phyloP scores from a whole-genome alignment of 495 filamentous ascomycete genomes.

The Lasiosphaeris hirsuta region DNA sequence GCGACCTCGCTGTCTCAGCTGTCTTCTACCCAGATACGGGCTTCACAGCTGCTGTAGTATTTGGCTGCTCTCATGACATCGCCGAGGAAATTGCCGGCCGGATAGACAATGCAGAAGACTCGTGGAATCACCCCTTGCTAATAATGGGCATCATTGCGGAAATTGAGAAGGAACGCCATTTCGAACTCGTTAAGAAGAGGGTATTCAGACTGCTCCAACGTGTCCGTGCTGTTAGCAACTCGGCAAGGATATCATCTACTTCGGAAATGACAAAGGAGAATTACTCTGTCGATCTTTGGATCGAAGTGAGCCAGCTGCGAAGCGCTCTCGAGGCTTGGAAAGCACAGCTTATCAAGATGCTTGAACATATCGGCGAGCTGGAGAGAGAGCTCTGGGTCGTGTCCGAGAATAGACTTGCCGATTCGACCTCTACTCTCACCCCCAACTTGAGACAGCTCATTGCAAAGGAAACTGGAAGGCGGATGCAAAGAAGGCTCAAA shows the following conservation, averaged over 20 bases:
- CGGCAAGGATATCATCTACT: not conserved
- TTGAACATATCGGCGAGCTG: constrained; percentile 5
- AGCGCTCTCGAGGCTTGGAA: constrained; percentile 1
- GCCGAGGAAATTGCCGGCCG: not conserved
- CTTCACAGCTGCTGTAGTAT: not conserved
- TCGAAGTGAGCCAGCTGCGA: constrained; percentile 6
- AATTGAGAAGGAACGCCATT: constrained; percentile 8
- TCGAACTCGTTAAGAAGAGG: not conserved
- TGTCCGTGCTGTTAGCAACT: constrained; percentile 1
- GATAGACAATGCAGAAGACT: not conserved
- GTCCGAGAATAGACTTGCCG: not conserved
- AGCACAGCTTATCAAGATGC: constrained; percentile 1
- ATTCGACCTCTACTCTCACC: not conserved
- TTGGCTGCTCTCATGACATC: not conserved
- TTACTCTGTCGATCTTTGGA: constrained; percentile 13
- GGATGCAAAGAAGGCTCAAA: constrained; percentile 7
- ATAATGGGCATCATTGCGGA: constrained; percentile 12
- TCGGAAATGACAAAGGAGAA: constrained; percentile 5
- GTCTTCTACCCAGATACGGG: constrained; percentile 5
- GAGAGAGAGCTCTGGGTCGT: not conserved
- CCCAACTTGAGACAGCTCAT: not conserved
- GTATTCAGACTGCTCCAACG: constrained; percentile 3
- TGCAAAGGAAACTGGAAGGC: not conserved
- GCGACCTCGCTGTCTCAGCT: not conserved
- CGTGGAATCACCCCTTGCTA: constrained; percentile 5